Evolutionary conservation across 352 stramenopile species (phyloP).

Genomic region (Pythium aquatile): DNA sequence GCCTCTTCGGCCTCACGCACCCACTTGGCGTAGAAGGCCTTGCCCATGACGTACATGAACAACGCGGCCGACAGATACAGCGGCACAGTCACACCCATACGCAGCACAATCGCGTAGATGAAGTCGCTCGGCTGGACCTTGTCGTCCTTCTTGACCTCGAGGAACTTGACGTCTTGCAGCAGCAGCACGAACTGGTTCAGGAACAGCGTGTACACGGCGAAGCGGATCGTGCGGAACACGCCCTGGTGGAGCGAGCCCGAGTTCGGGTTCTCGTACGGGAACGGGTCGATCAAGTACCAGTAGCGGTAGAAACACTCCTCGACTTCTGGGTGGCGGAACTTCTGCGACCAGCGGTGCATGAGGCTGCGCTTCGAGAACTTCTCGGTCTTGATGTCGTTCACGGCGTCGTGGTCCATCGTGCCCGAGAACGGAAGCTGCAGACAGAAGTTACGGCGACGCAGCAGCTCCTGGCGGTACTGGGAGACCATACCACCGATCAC

Average conservation of each 20-base stretch:
- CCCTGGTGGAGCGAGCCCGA: slow-evolving; percentile 66
- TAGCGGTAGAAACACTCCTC: slow-evolving; percentile 82
- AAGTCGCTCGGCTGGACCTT: slow-evolving; percentile 55
- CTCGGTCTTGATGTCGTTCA: slow-evolving; percentile 58
- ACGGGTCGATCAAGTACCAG: slow-evolving; percentile 87
- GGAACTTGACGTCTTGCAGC: slow-evolving; percentile 79
- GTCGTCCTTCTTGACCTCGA: slow-evolving; percentile 54
- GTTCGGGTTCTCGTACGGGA: slow-evolving; percentile 83
- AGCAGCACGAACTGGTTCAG: slow-evolving; percentile 73
- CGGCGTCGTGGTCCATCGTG: slow-evolving; percentile 60
- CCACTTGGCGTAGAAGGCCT: slow-evolving; percentile 70
- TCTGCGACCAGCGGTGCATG: slow-evolving; percentile 64
- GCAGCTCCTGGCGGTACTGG: slow-evolving; percentile 77
- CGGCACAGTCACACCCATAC: slow-evolving; percentile 71
- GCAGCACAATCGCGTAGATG: slow-evolving; percentile 56
- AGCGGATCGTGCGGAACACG: slow-evolving; percentile 76
- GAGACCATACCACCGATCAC: slow-evolving; percentile 84
- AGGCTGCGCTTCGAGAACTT: slow-evolving; percentile 73
- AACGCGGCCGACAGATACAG: slow-evolving; percentile 63
- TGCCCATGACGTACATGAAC: slow-evolving; percentile 80
- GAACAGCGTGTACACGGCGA: slow-evolving; percentile 64
- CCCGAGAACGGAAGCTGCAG: slow-evolving; percentile 73
- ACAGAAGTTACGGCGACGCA: slow-evolving; percentile 75
- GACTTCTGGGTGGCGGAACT: slow-evolving; percentile 69
- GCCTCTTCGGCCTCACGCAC: slow-evolving; percentile 63